Evolutionary conservation across 2,329 filamentous ascomycete genomes (phyloP), one percentile per base, ranked within the genome.

Genomic region (Phoma sp.): DNA sequence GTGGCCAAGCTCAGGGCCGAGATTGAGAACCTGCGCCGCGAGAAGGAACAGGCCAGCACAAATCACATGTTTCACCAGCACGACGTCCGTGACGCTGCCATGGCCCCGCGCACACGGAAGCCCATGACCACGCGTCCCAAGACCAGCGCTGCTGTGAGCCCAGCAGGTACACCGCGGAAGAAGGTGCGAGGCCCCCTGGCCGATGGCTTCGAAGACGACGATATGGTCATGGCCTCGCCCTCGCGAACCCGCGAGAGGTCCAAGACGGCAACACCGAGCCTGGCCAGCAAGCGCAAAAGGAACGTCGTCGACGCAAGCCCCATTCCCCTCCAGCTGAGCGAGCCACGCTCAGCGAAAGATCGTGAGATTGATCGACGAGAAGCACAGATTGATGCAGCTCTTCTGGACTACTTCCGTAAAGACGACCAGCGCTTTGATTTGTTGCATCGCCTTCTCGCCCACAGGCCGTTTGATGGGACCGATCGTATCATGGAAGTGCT

Each of bases 171-270:
- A 0, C 87, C 88, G 2, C 90, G 82, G 67, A 81, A 81, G 25
- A 86, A 83, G 70, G 75, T 78, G 1, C 84, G 52, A 31, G 60
- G 84, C 75, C 80, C 82, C 1, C 78, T 89, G 44, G 83, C 88
- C 1, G 91, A 95, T 74, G 91, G 91, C 0, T 95, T 95, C 65
- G 89, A 93, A 56, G 86, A 91, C 56, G 81, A 83, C 51, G 84
- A 88, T 65, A 79, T 88, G 8, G 72, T 81, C 51, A 76, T 82
- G 58, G 70, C 79, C 1, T 86, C 84, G 2, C 84, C 84, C 4
- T 84, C 80, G 47, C 85, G 81, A 61, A 61, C 70, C 4, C 74
- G 72, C 43, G 74, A 76, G 8, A 79, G 76, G 60, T 76, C 78
- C 6, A 85, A 82, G 67, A 76, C 81, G 38, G 72, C 73, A 10